Evolutionary conservation across 1,284 basidiomycete species (phyloP), one percentile per base, ranked within the genome.

Genomic region (Rhodotorula mucilaginosa): DNA sequence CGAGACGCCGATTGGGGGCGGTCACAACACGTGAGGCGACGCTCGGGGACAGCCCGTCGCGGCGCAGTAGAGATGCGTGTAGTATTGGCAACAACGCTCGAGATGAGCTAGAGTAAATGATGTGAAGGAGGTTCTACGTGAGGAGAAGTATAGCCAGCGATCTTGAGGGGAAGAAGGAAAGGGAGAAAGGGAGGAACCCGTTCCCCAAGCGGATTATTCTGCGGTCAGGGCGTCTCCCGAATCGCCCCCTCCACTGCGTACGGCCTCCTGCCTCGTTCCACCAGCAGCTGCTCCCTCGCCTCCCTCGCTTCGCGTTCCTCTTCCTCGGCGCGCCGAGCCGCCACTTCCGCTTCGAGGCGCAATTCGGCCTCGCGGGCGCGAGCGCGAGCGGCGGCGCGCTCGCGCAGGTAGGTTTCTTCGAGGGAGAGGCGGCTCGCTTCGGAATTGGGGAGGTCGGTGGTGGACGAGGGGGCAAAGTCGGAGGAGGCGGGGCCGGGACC

Each of bases 291-390:
- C 44, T 57, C 63, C 29, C 63, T 31, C 63, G 63, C 63, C 54
- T 64, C 63, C 39, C 46, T 47, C 63, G 63, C 63, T 46, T 64
- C 63, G 12, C 63, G 54, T 23, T 64, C 63, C n/a, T 64, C 63
- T 21, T 64, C 63, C 29, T 64, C 63, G 13, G 44, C 63, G n/a
- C 63, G 13, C 5, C 15, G 15, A 1, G 44, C n/a, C 54, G 34
- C 52, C 13, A 54, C 29, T 19, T 64, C 63, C 12, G n/a, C 18
- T 23, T 54, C 52, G 16, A 26, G 23, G 2, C 39, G 62, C 7
- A n/a, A 44, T 29, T 57, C 63, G 1, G 15, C 44, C 46, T 57
- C 54, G 2, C 15, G 54, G 1, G 63, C 63, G 3, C 63, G 63
- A 1, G 34, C 26, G 26, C 54, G 54, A 5, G 63, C 54, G 23